A percentile compares a stretch with the other conserved stretches of the same genome.
Evolutionary conservation across 495 filamentous ascomycete species (phyloP).

Genomic region (Trichoderma erinaceum): DNA sequence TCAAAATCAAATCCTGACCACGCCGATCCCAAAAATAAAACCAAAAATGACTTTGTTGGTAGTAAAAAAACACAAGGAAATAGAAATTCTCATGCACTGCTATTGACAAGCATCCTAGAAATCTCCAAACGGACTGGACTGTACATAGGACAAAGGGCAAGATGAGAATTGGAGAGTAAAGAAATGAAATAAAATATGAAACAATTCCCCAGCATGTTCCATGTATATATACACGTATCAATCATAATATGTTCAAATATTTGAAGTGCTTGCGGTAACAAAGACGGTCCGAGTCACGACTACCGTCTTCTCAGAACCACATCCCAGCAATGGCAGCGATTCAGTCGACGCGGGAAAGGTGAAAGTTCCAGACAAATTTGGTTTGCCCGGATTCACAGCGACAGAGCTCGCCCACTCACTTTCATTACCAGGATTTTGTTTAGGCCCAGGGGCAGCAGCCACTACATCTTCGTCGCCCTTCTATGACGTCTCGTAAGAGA

Average conservation of each 20-base stretch:
- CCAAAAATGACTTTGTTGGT: not conserved
- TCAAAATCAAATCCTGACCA: not conserved
- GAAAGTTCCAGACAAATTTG: not conserved
- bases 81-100: not conserved
- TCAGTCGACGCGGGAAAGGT: not conserved
- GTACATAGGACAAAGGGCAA: not conserved
- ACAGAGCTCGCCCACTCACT: not conserved
- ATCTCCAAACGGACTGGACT: not conserved
- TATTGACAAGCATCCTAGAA: not conserved
- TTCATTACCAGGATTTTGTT: not conserved
- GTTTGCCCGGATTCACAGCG: not conserved
- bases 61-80: not conserved
- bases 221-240: slow-evolving; percentile 5
- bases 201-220: not conserved
- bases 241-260: slow-evolving; percentile 7
- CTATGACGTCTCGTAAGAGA: slow-evolving; percentile 38
- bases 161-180: not conserved
- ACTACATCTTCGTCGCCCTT: not conserved
- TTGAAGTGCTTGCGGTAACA: not conserved
- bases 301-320: not conserved
- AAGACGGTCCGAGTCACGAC: not conserved
- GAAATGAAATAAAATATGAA: not conserved
- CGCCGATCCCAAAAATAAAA: not conserved
- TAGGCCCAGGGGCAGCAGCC: not conserved
- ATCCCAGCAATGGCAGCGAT: not conserved